Percentiles rank a stretch among this genome's conserved stretches.
Conservation (phyloP, 179 eudicot species). For the Corrigiola litoralis region DNA sequence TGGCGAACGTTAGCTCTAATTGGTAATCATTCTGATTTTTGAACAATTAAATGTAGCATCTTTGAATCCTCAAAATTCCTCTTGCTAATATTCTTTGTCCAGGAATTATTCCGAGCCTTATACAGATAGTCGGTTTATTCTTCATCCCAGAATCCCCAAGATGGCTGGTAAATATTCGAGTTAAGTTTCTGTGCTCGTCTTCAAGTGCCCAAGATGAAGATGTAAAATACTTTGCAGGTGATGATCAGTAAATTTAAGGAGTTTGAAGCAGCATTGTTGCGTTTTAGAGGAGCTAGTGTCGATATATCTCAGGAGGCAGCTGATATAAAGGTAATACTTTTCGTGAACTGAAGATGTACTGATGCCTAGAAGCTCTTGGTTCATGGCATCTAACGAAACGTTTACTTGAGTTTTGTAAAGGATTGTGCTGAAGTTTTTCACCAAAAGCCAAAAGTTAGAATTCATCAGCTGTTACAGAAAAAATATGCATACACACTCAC, state of each 20-base stretch:
- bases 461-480: slow-evolving; percentile 50
- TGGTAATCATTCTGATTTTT: too few species aligned
- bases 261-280: slow-evolving; percentile 37
- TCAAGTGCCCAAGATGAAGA: slow-evolving; percentile 1
- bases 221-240: slow-evolving; percentile 30
- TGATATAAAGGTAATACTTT: slow-evolving; percentile 42
- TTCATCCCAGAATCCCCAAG: slow-evolving; percentile 87
- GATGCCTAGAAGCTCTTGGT: neutral
- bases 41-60: neutral
- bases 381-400: neutral
- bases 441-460: slow-evolving; percentile 25
- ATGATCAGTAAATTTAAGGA: slow-evolving; percentile 41
- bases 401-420: slow-evolving; percentile 21
- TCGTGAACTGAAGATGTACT: neutral
- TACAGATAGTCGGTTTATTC: slow-evolving; percentile 55
- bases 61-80: neutral
- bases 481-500: slow-evolving; percentile 49
- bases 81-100: neutral
- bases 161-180: slow-evolving; percentile 57
- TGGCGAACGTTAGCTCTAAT: slow-evolving; percentile 71
- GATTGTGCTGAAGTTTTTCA: slow-evolving; percentile 41
- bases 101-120: slow-evolving; percentile 67
- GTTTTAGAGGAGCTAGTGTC: slow-evolving; percentile 43
- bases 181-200: neutral
- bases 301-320: slow-evolving; percentile 43